Percentiles rank a stretch among this genome's conserved stretches.
Conservation (phyloP, 2,329 filamentous ascomycete genomes). For the Colletotrichum paranaense region DNA sequence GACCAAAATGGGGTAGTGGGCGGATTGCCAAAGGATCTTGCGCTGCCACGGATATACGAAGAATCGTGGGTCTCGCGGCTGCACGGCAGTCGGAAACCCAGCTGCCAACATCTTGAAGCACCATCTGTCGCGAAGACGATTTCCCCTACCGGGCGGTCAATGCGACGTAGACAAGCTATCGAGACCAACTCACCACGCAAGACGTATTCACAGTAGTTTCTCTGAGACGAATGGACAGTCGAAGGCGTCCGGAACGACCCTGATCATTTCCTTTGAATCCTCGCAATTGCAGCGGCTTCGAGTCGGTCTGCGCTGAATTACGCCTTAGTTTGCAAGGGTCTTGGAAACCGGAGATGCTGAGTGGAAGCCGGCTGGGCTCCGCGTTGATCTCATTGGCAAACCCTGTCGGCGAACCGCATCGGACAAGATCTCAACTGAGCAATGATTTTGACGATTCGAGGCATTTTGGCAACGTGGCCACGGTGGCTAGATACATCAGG, state of each 20-base stretch:
- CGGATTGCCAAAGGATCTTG: slow-evolving; percentile 27
- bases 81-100: slow-evolving; percentile 8
- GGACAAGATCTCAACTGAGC: slow-evolving; percentile 1
- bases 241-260: slow-evolving; percentile 9
- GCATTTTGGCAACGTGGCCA: not conserved
- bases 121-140: not conserved
- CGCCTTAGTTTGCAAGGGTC: not conserved
- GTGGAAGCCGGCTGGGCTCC: not conserved
- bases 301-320: not conserved
- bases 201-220: not conserved
- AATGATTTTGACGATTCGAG: slow-evolving; percentile 5
- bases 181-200: not conserved
- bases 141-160: slow-evolving; percentile 1
- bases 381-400: slow-evolving; percentile 9
- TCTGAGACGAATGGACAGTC: not conserved
- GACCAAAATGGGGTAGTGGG: slow-evolving; percentile 15
- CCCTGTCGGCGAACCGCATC: not conserved
- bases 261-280: slow-evolving; percentile 24
- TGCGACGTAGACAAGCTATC: slow-evolving; percentile 1
- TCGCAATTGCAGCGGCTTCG: not conserved
- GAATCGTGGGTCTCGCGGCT: slow-evolving; percentile 20
- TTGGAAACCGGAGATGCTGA: not conserved
- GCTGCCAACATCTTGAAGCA: slow-evolving; percentile 24
- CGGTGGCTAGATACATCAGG: not conserved
- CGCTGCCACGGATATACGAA: slow-evolving; percentile 28